Base-by-base conservation (phyloP, 208 protist species). In the Ichthyophonus hoferi region DNA sequence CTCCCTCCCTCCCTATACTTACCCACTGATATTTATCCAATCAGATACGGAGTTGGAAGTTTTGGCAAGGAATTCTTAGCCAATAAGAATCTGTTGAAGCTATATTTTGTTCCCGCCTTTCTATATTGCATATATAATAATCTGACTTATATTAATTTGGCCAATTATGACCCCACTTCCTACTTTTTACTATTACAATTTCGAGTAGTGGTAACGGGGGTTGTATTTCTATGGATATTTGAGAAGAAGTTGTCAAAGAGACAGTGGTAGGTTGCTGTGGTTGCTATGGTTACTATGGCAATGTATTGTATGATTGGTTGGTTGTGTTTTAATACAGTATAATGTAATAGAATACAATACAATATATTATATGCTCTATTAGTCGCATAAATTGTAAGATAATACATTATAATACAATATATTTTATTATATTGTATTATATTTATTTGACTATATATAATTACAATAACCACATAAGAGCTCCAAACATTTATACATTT, bases 101-200 rank as follows among this genome's bases (percentile, higher is more conserved):
- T 81, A 2, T 90, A 91, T 58, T 35, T 86, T 34, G 58, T 91
- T 50, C 90, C 90, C 17, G 90, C 90, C 12, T 58, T 90, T 0
- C 78, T 92, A 3, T 92, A 92, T 79, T 90, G 90, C 79, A 39
- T 88, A 31, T 92, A 92, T 82, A 92, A 92, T 82, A 92, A 92
- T 82, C 87, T 92, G 14, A 78, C 88, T 34, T 92, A 85, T 39
- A 58, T 86, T 58, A 92, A 92, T 41, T 82, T 92, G 0, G 31
- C 37, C 0, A 78, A 86, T 43, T 92, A 89, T 76, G 90, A 92
- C 42, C 90, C 90, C 41, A 90, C 87, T 35, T 87, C 90, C 41
- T 92, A 92, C 83, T 90, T 85, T 40, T 58, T 92, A 14, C 87
- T 92, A 7, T 33, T 92, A 50, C 90, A 92, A 77, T 77, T 90